Percentiles rank a stretch among this genome's conserved stretches.
These are phyloP conservation scores for Durusdinium trenchii DNA, from an alignment of 73 alveolate species.

Conservation along the genomic window DNA sequence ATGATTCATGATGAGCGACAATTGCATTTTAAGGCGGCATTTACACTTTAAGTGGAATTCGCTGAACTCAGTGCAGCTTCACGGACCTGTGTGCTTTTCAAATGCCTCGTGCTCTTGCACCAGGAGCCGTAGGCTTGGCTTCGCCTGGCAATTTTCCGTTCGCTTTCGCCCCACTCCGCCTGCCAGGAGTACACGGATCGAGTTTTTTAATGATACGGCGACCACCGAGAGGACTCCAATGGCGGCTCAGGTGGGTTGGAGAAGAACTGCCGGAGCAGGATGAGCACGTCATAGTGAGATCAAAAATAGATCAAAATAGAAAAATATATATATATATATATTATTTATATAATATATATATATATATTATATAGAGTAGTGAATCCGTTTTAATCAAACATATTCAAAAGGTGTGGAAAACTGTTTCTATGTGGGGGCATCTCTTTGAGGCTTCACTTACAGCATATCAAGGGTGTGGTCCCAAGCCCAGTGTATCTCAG, in stretches of 20 bases:
- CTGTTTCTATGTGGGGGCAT: too few species aligned
- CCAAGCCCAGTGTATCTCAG: too few species aligned
- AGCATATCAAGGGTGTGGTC: too few species aligned
- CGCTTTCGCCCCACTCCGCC: not conserved
- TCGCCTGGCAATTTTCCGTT: not conserved
- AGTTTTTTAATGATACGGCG: constrained; percentile 50
- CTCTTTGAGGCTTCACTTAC: too few species aligned
- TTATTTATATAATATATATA: too few species aligned
- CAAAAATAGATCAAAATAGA: too few species aligned
- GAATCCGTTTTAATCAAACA: too few species aligned
- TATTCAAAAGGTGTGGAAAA: too few species aligned
- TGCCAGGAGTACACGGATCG: constrained; percentile 89
- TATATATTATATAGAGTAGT: too few species aligned
- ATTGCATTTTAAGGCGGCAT: not conserved
- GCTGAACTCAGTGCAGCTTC: not conserved
- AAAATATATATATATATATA: too few species aligned
- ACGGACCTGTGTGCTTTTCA: not conserved
- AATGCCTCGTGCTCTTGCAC: not conserved
- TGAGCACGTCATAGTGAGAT: too few species aligned
- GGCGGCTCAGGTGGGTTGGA: constrained; percentile 71
- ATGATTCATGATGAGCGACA: not conserved
- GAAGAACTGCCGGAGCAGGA: too few species aligned
- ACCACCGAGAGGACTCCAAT: constrained; percentile 74
- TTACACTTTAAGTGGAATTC: not conserved
- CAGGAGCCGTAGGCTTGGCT: not conserved